Conservation (phyloP, 352 stramenopile species). For the Phytophthora citricola region DNA sequence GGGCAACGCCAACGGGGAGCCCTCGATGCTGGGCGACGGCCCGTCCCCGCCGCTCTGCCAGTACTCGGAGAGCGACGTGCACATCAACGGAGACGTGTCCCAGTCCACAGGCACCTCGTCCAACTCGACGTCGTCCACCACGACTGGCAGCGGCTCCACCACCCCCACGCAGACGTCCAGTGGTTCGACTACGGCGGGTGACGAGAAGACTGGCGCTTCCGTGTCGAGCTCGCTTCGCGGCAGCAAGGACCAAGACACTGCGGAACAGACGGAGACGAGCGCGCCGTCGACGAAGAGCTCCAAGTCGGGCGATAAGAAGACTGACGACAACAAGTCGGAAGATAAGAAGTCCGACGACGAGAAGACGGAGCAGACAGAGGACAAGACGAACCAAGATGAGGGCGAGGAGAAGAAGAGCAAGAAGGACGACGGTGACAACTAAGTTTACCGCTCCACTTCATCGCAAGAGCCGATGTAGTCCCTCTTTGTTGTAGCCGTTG, state of each 20-base stretch:
- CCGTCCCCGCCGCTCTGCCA: no score
- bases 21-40: no score
- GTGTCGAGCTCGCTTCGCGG: conserved; percentile 1
- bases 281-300: not conserved
- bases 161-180: not conserved
- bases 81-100: not conserved
- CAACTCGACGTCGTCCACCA: not conserved
- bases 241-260: not conserved
- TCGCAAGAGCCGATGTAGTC: no score
- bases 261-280: conserved; percentile 1
- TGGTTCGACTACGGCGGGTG: not conserved
- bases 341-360: conserved; percentile 1
- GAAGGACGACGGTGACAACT: conserved; percentile 1
- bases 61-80: no score
- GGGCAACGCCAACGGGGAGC: no score
- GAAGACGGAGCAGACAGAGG: not conserved
- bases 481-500: no score
- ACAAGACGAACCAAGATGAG: not conserved
- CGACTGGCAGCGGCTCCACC: no score
- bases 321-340: not conserved
- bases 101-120: not conserved
- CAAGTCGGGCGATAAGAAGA: not conserved
- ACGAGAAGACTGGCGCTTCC: conserved; percentile 4
- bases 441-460: not conserved
- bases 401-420: not conserved